Conservation (phyloP, 2,329 filamentous ascomycete genomes). For the Xenosphaeropsis pyriputrescens region DNA sequence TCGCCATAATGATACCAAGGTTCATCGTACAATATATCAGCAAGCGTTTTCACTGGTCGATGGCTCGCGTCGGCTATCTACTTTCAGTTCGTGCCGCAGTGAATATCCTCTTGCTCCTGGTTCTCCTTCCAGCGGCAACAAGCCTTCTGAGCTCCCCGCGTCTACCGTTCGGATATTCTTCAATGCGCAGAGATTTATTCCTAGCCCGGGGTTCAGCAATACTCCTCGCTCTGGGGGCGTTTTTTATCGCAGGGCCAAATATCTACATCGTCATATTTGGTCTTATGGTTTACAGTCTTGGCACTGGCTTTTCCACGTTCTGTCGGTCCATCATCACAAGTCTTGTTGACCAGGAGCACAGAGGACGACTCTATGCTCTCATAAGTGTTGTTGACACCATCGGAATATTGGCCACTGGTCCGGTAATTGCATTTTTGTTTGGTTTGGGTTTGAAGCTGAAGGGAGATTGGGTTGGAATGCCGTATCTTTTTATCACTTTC, state of each 20-base stretch:
- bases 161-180: conserved; percentile 4
- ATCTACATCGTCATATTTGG: conserved; percentile 10
- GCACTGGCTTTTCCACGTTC: conserved; percentile 9
- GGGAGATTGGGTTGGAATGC: conserved; percentile 12
- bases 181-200: conserved; percentile 10
- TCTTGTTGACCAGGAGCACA: conserved; percentile 12
- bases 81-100: conserved; percentile 12
- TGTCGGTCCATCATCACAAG: conserved; percentile 11
- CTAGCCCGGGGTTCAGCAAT: conserved; percentile 9
- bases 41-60: conserved; percentile 12
- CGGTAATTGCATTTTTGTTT: conserved; percentile 10
- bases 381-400: conserved; percentile 12
- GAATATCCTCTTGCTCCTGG: conserved; percentile 11
- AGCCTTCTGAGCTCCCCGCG: conserved; percentile 5
- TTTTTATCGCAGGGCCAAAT: conserved; percentile 10
- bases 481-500: conserved; percentile 1
- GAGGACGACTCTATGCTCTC: conserved; percentile 12
- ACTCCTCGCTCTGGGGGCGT: conserved; percentile 7
- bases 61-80: conserved; percentile 10
- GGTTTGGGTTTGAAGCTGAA: conserved; percentile 9
- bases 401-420: conserved; percentile 10
- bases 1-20: conserved; percentile 5
- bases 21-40: conserved; percentile 15
- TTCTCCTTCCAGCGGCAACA: conserved; percentile 10
- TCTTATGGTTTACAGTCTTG: conserved; percentile 11